Evolutionary conservation across 495 filamentous ascomycete genomes (phyloP), one percentile per base, ranked within the genome.

Genomic region (Aspergillus asperescens): DNA sequence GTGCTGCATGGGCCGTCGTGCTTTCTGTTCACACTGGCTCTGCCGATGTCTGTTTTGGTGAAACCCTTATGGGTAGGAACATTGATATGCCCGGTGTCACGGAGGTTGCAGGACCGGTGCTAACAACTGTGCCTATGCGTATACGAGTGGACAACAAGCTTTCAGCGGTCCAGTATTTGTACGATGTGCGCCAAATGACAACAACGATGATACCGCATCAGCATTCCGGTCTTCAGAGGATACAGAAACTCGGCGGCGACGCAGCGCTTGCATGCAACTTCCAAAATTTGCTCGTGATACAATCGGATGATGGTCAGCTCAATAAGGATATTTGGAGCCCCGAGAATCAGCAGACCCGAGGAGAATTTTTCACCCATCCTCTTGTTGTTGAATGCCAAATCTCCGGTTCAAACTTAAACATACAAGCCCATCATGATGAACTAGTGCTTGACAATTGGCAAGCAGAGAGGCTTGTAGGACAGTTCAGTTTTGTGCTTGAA

Each of bases 201-300:
- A 69, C 70, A 0, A 66, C 73, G 3, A 77, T 78, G 56, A 79
- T 81, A 46, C 74, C 77, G 7, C 68, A 75, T 48, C 69, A 79
- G 39, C 74, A 78, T 40, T 51, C 63, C 12, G 76, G 75, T 23
- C 60, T 78, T 0, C 72, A 75, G 38, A 60, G 64, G 12, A 76
- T 77, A 24, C 64, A 65, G 1, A 63, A 68, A 13, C 54, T 78
- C 12, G 68, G 62, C 51, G 50, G 44, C 4, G 69, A 76, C 50
- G 58, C 67, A 0, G 56, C 67, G 6, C 38, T 56, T 50, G 85
- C 81, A 8, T 88, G 83, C 57, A 80, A 84, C 27, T 80, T 88
- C 63, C 76, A 81, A 46, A 86, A 79, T 57, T 57, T 86, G 7
- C 68, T 86, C 4, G 77, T 80, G 1, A 77, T 87, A 47, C 66